Conservation (phyloP, 768 basidiomycete species). For the Mycena albidolilacea region DNA sequence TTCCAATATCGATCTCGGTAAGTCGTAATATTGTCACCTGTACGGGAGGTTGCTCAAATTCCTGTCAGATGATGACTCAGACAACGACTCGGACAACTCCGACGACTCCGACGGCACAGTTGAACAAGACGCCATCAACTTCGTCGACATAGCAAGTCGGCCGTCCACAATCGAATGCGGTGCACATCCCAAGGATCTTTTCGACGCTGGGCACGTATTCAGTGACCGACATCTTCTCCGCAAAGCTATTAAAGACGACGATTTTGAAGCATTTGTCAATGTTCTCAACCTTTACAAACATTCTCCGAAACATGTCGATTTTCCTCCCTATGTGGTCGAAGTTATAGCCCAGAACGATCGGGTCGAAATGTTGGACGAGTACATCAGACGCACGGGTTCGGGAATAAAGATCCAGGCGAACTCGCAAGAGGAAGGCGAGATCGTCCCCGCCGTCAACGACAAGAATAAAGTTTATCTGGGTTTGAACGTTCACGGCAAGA, state of each 20-base stretch:
- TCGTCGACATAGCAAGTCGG: conserved; percentile 68
- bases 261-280: conserved; percentile 67
- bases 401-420: conserved; percentile 52
- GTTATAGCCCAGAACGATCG: conserved; percentile 58
- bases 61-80: conserved; percentile 52
- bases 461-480: conserved; percentile 68
- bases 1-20: conserved; percentile 54
- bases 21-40: not conserved
- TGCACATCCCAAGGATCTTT: conserved; percentile 55
- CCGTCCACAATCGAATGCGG: conserved; percentile 60
- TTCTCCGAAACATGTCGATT: conserved; percentile 48
- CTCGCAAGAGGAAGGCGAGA: conserved; percentile 45
- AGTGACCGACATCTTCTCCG: conserved; percentile 44
- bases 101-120: conserved; percentile 58
- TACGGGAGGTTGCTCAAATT: conserved; percentile 11
- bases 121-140: conserved; percentile 56
- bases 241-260: conserved; percentile 59
- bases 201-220: conserved; percentile 40
- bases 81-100: conserved; percentile 58
- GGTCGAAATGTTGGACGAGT: conserved; percentile 68
- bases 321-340: conserved; percentile 41
- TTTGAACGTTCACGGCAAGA: conserved; percentile 75
- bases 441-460: conserved; percentile 50
- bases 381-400: conserved; percentile 66
- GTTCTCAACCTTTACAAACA: conserved; percentile 60